These are phyloP conservation scores for Casuarina equisetifolia DNA, from an alignment of 306 rosid genomes.

Conservation along the genomic window DNA sequence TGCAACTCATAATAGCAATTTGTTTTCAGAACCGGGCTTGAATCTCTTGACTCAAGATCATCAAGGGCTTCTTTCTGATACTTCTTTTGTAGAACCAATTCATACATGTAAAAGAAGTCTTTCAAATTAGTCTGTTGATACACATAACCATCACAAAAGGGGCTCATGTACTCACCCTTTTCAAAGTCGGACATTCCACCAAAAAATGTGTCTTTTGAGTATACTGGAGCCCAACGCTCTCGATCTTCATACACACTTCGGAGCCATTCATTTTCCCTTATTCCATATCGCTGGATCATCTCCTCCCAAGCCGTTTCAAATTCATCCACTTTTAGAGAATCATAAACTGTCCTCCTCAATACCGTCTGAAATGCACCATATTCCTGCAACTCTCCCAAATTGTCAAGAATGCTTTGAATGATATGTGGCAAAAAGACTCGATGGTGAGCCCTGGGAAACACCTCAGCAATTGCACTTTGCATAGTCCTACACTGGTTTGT, in stretches of 20 bases:
- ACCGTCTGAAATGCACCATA: constrained; percentile 59
- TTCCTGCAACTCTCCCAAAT: constrained; percentile 58
- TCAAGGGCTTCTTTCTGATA: constrained; percentile 61
- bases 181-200: constrained; percentile 68
- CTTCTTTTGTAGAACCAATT: constrained; percentile 54
- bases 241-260: constrained; percentile 63
- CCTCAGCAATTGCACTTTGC: constrained; percentile 79
- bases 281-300: constrained; percentile 61
- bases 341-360: constrained; percentile 49
- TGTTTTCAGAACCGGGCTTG: constrained; percentile 56
- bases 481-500: constrained; percentile 68
- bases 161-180: constrained; percentile 49
- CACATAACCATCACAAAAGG: constrained; percentile 60
- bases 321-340: constrained; percentile 67
- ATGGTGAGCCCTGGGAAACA: constrained; percentile 89
- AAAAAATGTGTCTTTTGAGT: constrained; percentile 75
- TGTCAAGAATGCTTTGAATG: constrained; percentile 69
- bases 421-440: constrained; percentile 60
- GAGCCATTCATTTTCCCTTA: constrained; percentile 56
- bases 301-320: constrained; percentile 87
- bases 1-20: constrained; percentile 76
- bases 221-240: constrained; percentile 84
- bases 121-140: constrained; percentile 74
- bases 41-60: constrained; percentile 67
- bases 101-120: constrained; percentile 63